Evolutionary conservation across 202 grass and related monocot genomes (phyloP).

Genomic region (Cymbopogon flexuosus): DNA sequence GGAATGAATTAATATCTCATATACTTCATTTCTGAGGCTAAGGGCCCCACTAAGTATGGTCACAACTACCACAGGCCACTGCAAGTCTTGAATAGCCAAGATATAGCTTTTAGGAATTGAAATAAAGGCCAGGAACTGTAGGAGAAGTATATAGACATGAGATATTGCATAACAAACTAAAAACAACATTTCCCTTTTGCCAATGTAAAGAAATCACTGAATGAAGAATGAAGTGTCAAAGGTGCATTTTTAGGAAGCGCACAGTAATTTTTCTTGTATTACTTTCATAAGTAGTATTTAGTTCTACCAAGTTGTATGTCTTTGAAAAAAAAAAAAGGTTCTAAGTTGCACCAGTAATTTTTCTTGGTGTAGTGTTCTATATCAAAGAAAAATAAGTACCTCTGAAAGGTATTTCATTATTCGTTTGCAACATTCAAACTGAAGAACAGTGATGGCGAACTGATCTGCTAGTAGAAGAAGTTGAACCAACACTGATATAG

Average conservation of each 20-base stretch:
- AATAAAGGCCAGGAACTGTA: slow-evolving; percentile 1
- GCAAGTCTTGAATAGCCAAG: slow-evolving; percentile 35
- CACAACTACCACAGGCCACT: slow-evolving; percentile 20
- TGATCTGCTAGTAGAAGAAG: slow-evolving; percentile 82
- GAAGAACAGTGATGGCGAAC: slow-evolving; percentile 71
- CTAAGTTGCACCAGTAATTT: neutral
- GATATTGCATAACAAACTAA: slow-evolving; percentile 4
- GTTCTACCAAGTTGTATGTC: neutral
- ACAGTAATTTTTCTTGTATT: too few species aligned
- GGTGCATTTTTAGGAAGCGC: neutral
- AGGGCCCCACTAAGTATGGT: slow-evolving; percentile 36
- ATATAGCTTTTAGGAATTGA: slow-evolving; percentile 25
- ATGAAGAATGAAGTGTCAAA: neutral
- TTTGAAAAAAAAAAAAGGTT: neutral
- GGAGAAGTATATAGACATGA: neutral
- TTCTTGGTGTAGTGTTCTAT: slow-evolving; percentile 9
- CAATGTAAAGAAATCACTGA: neutral
- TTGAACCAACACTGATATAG: slow-evolving; percentile 47
- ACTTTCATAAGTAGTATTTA: neutral
- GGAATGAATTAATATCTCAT: slow-evolving; percentile 59
- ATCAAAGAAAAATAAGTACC: slow-evolving; percentile 43
- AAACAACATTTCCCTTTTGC: slow-evolving; percentile 1
- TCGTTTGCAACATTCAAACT: slow-evolving; percentile 77
- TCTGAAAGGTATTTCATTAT: slow-evolving; percentile 77
- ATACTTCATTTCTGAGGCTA: slow-evolving; percentile 44